Evolutionary conservation across 768 basidiomycete species (phyloP), one percentile per base, ranked within the genome.

Genomic region (Boletus bicolor): DNA sequence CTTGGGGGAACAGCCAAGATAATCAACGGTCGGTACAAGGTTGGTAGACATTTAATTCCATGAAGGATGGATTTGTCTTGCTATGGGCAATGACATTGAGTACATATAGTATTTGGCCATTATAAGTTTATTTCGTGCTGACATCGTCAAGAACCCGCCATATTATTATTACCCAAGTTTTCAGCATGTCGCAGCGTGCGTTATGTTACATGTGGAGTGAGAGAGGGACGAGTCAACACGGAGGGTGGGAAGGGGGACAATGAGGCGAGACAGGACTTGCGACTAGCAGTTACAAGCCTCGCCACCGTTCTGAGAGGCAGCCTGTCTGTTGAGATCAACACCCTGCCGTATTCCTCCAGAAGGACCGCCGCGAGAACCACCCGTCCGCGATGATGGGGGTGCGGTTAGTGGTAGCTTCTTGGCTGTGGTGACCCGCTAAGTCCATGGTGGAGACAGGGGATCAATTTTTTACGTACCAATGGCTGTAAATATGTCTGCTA

Each of bases 321-420:
- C 60, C 67, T 87, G 86, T 67, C 79, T 89, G 75, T 88, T 91
- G 57, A 93, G 82, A 70, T 93, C 88, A n/a, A 93, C 86, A 41
- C 87, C 88, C 55, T 83, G 71, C 63, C 84, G 76, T 55, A 77
- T 65, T 38, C 67, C 77, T 34, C 81, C 76, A 26, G 80, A 68
- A 39, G 81, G 78, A n/a, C 79, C 69, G 53, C 81, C 78, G 44
- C 76, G 78, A 39, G 79, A 69, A 47, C 76, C 77, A 34, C 79
- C 83, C 49, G 82, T 75, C 62, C 87, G 75, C 50, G 84, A 75
- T 43, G 87, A 72, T 53, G 85, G 82, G 37, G 89, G 85, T 49
- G 88, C 87, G 6, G 83, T 87, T 57, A 87, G 75, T n/a, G 91
- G 91, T n/a, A 93, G 76, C 66, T 92, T 93, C 84, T 91, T 89